phyloP scores from a whole-genome alignment of 441 rosid genomes.

The Melastoma candidum region DNA sequence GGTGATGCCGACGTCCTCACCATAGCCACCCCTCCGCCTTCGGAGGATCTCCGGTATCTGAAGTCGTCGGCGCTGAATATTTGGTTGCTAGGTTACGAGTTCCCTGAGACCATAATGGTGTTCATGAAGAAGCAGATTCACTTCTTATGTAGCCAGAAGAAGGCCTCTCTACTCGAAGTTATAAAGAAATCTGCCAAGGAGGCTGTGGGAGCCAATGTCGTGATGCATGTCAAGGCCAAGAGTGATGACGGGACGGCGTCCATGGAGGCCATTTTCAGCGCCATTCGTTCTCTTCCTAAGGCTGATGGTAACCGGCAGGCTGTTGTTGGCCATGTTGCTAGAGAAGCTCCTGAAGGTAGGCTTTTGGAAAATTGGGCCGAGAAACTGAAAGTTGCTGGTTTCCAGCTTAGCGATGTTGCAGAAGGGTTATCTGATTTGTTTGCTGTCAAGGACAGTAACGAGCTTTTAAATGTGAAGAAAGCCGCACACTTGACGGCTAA shows the following conservation, averaged over 20 bases:
- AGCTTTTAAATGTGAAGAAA: constrained; percentile 56
- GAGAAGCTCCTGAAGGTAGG: constrained; percentile 76
- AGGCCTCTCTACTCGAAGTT: constrained; percentile 58
- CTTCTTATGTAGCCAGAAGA: constrained; percentile 65
- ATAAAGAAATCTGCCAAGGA: constrained; percentile 48
- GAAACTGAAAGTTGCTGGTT: constrained; percentile 41
- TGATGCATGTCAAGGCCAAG: constrained; percentile 60
- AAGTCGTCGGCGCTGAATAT: constrained; percentile 80
- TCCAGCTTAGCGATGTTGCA: constrained; percentile 47
- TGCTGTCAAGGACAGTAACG: constrained; percentile 58
- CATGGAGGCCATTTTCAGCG: constrained; percentile 64
- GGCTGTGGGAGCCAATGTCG: constrained; percentile 49
- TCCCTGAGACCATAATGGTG: constrained; percentile 89
- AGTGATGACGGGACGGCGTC: constrained; percentile 47
- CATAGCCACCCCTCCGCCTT: constrained; percentile 65
- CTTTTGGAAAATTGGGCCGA: constrained; percentile 71
- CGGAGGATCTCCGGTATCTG: constrained; percentile 65
- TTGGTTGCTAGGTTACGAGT: constrained; percentile 88
- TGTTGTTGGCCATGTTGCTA: constrained; percentile 58
- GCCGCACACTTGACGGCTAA: constrained; percentile 61
- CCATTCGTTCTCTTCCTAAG: constrained; percentile 32
- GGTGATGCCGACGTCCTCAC: constrained; percentile 54
- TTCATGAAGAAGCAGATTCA: constrained; percentile 71
- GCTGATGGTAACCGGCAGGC: constrained; percentile 29
- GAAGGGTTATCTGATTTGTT: constrained; percentile 74